Evolutionary conservation across 306 rosid genomes (phyloP).

Genomic region (Gastrolobium villosum): DNA sequence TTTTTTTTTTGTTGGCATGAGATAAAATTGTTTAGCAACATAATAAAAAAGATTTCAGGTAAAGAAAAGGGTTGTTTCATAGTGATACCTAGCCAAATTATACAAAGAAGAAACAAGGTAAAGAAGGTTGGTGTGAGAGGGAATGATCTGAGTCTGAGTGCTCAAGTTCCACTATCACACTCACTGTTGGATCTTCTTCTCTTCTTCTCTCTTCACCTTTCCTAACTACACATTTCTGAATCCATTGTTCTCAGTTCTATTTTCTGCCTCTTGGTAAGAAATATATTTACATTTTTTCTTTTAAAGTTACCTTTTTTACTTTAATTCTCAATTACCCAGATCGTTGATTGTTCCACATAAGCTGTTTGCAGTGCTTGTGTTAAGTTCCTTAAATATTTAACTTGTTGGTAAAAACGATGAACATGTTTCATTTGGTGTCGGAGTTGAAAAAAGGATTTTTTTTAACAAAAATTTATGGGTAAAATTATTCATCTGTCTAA

Average conservation of each 20-base stretch:
- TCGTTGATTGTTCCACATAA: slow-evolving; percentile 29
- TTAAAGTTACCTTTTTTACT: slow-evolving; percentile 21
- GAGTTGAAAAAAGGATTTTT: slow-evolving; percentile 7
- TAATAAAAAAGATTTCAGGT: no score
- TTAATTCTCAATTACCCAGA: slow-evolving; percentile 41
- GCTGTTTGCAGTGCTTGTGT: slow-evolving; percentile 11
- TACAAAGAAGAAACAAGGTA: not conserved
- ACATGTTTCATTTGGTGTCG: slow-evolving; percentile 38
- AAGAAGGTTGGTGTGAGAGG: not conserved
- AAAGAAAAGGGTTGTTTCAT: no score
- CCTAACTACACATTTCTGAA: not conserved
- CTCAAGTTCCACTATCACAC: slow-evolving; percentile 10
- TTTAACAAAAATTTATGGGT: not conserved
- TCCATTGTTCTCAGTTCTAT: not conserved
- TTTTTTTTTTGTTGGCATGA: no score
- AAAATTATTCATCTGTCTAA: not conserved
- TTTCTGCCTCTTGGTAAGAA: slow-evolving; percentile 18
- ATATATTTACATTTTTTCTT: not conserved
- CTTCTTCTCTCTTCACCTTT: not conserved
- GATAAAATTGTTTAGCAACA: no score
- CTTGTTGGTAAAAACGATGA: slow-evolving; percentile 10
- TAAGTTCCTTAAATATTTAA: slow-evolving; percentile 30
- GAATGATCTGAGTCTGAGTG: no score
- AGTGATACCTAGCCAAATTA: not conserved
- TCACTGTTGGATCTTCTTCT: slow-evolving; percentile 39